Percentiles rank a stretch among this genome's conserved stretches.
phyloP scores from a whole-genome alignment of 2,329 filamentous ascomycete species.

The Diaporthe sp. region DNA sequence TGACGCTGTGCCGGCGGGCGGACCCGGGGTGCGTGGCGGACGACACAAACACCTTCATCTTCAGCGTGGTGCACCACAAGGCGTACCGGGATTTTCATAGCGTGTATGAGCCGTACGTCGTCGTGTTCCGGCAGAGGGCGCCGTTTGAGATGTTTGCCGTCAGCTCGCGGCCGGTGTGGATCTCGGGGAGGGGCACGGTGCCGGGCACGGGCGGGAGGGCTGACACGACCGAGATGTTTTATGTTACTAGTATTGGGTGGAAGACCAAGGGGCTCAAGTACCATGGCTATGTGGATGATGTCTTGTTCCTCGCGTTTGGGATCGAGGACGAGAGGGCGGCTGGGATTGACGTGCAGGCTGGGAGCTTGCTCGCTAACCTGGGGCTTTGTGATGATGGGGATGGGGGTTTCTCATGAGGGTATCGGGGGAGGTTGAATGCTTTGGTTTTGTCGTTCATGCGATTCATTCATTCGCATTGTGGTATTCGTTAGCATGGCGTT shows the following conservation, averaged over 20 bases:
- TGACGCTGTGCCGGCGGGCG: slow-evolving; percentile 66
- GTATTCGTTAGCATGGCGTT: slow-evolving; percentile 12
- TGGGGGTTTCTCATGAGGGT: not conserved
- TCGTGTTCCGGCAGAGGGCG: slow-evolving; percentile 62
- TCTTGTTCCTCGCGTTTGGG: slow-evolving; percentile 68
- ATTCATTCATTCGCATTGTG: not conserved
- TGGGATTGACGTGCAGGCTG: slow-evolving; percentile 65
- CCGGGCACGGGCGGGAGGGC: not conserved
- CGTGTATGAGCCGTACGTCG: slow-evolving; percentile 69
- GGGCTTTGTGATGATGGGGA: slow-evolving; percentile 49
- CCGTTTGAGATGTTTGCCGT: slow-evolving; percentile 67
- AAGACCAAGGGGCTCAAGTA: slow-evolving; percentile 61
- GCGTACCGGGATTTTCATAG: slow-evolving; percentile 61
- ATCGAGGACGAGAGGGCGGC: slow-evolving; percentile 65
- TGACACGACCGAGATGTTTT: slow-evolving; percentile 65
- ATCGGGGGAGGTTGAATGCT: not conserved
- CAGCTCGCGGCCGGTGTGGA: slow-evolving; percentile 67
- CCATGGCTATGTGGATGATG: slow-evolving; percentile 70
- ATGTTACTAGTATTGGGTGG: slow-evolving; percentile 71
- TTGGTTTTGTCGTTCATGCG: not conserved
- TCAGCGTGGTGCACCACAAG: slow-evolving; percentile 70
- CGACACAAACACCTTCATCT: slow-evolving; percentile 66
- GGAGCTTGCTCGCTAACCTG: slow-evolving; percentile 61
- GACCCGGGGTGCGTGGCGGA: slow-evolving; percentile 59
- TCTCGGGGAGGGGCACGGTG: slow-evolving; percentile 60